Percentiles rank a stretch among this genome's conserved stretches.
Conservation (phyloP, 2,329 filamentous ascomycete species). For the Orbilia ellipsospora region DNA sequence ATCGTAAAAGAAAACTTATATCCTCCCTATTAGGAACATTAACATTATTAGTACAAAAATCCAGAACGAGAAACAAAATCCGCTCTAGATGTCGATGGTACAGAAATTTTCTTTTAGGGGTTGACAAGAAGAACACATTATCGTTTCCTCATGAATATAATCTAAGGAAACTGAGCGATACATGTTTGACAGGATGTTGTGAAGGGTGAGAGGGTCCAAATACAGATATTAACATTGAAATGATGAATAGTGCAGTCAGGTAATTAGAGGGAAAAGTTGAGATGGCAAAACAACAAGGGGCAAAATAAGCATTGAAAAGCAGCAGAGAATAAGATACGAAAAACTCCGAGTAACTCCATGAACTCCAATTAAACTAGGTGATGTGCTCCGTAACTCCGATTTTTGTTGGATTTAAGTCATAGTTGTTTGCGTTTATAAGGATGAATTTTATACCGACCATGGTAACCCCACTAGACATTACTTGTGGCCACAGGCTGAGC, state of each 20-base stretch:
- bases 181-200: background rate
- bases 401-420: slow-evolving; percentile 1
- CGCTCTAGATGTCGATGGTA: background rate
- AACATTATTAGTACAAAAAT: no score
- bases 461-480: slow-evolving; percentile 8
- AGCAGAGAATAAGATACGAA: background rate
- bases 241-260: background rate
- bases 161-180: background rate
- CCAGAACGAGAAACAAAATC: background rate
- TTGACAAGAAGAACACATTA: background rate
- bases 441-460: background rate
- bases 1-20: background rate
- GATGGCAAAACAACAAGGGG: background rate
- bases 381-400: slow-evolving; percentile 1
- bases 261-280: background rate
- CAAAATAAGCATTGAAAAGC: background rate
- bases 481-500: slow-evolving; percentile 3
- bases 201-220: no score
- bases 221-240: background rate
- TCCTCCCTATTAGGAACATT: background rate
- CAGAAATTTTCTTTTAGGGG: background rate
- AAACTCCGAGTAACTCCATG: background rate
- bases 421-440: background rate
- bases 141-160: background rate
- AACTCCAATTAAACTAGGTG: slow-evolving; percentile 7